Percentiles rank a stretch among this genome's conserved stretches.
Conservation (phyloP, 768 basidiomycete species). For the Rhizopogon vinicolor region DNA sequence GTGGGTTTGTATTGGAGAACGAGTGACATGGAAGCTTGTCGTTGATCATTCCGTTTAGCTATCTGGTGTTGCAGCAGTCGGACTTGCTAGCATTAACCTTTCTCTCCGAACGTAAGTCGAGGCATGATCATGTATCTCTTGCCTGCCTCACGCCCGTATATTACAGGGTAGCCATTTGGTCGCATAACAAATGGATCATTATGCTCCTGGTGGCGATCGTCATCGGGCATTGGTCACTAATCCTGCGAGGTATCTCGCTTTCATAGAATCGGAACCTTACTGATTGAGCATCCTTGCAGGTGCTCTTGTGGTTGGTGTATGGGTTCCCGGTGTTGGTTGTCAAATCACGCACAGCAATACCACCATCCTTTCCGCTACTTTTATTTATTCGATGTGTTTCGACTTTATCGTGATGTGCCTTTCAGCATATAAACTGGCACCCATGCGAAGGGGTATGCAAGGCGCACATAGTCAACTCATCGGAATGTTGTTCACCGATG, state of each 20-base stretch:
- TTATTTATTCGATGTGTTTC: slow-evolving; percentile 76
- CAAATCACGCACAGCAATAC: slow-evolving; percentile 57
- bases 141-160: not conserved
- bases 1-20: slow-evolving; percentile 17
- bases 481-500: slow-evolving; percentile 65
- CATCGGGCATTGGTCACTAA: slow-evolving; percentile 67
- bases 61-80: slow-evolving; percentile 38
- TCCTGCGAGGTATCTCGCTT: slow-evolving; percentile 49
- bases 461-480: slow-evolving; percentile 42
- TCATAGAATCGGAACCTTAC: not conserved
- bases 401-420: slow-evolving; percentile 58
- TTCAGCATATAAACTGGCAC: slow-evolving; percentile 53
- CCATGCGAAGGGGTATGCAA: slow-evolving; percentile 10
- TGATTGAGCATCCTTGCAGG: slow-evolving; percentile 29
- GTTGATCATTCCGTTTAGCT: slow-evolving; percentile 21
- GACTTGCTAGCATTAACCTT: slow-evolving; percentile 43
- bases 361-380: slow-evolving; percentile 60
- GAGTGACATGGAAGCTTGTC: not conserved
- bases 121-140: not conserved
- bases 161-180: slow-evolving; percentile 60
- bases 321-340: slow-evolving; percentile 47
- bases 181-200: slow-evolving; percentile 49
- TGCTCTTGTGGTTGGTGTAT: slow-evolving; percentile 52
- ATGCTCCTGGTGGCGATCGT: slow-evolving; percentile 45
- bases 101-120: slow-evolving; percentile 37